Conservation (phyloP, 805 yeast species). For the Brettanomyces naardenensis region DNA sequence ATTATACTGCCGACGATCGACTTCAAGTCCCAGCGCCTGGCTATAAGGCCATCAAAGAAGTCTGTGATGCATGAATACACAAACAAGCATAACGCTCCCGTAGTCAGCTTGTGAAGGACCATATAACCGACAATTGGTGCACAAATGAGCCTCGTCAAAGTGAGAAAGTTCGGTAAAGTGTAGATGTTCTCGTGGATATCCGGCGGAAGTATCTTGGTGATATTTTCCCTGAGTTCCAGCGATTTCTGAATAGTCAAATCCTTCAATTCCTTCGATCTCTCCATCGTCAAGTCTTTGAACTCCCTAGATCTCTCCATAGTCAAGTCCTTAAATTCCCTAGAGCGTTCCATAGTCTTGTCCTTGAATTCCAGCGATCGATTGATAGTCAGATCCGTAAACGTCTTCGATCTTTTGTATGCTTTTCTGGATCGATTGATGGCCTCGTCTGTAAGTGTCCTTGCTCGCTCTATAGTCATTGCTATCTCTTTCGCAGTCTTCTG, state of each 20-base stretch:
- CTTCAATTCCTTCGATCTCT: conserved; percentile 13
- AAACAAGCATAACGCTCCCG: conserved; percentile 65
- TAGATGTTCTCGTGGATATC: conserved; percentile 52
- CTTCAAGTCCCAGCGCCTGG: conserved; percentile 67
- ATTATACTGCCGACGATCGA: conserved; percentile 83
- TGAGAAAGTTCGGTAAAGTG: conserved; percentile 81
- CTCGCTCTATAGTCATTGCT: too few relatives aligned
- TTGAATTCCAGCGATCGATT: conserved; percentile 7
- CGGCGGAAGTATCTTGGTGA: conserved; percentile 24
- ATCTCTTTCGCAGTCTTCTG: too few relatives aligned
- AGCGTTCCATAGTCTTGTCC: conserved; percentile 2
- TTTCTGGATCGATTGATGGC: neutral
- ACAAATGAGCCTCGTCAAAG: conserved; percentile 68
- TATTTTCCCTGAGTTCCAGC: conserved; percentile 18
- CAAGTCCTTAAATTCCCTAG: conserved; percentile 5
- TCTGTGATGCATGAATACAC: conserved; percentile 86
- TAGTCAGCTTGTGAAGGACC: conserved; percentile 54
- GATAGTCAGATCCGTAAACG: neutral
- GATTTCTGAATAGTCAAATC: conserved; percentile 11
- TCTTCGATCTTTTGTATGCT: conserved; percentile 1
- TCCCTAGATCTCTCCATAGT: conserved; percentile 9
- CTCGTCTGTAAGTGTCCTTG: too few relatives aligned
- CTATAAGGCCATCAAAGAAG: conserved; percentile 85
- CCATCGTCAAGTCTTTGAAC: conserved; percentile 13
- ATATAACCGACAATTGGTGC: conserved; percentile 84